Percentiles rank a stretch among this genome's conserved stretches.
These are phyloP conservation scores for Paramarasmius palmivorus DNA, from an alignment of 1,284 basidiomycete genomes.

Conservation along the genomic window DNA sequence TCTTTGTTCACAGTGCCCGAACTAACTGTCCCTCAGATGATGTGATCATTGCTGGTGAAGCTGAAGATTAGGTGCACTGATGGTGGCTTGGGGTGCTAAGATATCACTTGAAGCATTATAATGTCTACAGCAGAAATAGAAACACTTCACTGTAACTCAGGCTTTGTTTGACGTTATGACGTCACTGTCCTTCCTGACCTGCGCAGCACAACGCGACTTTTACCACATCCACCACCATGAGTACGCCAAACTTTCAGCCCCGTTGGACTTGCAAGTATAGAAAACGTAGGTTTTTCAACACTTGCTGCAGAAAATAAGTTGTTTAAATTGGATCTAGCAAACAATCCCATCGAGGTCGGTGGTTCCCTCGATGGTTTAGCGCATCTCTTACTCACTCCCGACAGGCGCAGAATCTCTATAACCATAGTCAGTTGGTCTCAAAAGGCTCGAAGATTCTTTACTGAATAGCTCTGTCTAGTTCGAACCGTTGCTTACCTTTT, in stretches of 20 bases:
- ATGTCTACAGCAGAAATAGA: too few relatives aligned
- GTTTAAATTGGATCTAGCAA: slow-evolving; percentile 3
- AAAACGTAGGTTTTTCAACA: slow-evolving; percentile 6
- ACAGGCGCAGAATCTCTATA: slow-evolving; percentile 16
- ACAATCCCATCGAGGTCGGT: slow-evolving; percentile 14
- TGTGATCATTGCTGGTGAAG: slow-evolving; percentile 20
- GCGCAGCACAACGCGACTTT: too few relatives aligned
- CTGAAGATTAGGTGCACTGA: slow-evolving; percentile 15
- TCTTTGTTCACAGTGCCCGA: not conserved
- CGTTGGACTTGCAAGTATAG: slow-evolving; percentile 18
- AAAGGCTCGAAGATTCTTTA: not conserved
- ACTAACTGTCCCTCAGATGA: slow-evolving; percentile 13
- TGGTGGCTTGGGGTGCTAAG: too few relatives aligned
- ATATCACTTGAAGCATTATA: too few relatives aligned
- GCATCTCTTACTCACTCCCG: not conserved
- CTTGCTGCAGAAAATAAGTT: not conserved
- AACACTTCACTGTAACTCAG: too few relatives aligned
- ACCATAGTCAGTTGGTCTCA: slow-evolving; percentile 10
- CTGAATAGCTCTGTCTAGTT: not conserved
- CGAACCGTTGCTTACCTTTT: slow-evolving; percentile 16
- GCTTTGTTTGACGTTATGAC: too few relatives aligned
- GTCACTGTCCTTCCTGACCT: too few relatives aligned
- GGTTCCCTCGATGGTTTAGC: not conserved
- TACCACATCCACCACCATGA: not conserved
- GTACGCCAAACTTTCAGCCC: slow-evolving; percentile 12